phyloP scores from a whole-genome alignment of 2,329 filamentous ascomycete species.

The Cladosporium oxysporum region DNA sequence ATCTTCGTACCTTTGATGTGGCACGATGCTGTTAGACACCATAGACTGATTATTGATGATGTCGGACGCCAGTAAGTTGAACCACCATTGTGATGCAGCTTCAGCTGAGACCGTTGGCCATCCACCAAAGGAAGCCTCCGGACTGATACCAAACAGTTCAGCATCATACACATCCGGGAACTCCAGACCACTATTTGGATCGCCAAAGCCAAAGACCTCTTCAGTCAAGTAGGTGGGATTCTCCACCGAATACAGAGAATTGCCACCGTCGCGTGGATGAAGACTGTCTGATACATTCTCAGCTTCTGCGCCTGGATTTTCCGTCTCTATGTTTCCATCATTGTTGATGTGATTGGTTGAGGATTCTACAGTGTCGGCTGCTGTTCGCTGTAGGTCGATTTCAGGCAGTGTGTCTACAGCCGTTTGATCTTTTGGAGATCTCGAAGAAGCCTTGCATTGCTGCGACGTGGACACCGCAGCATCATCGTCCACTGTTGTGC shows the following conservation, averaged over 20 bases:
- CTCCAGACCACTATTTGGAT: background rate
- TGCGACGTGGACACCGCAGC: background rate
- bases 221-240: background rate
- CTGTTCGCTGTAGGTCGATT: background rate
- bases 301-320: background rate
- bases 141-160: slow-evolving; percentile 21
- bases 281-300: background rate
- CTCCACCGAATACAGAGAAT: slow-evolving; percentile 11
- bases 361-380: background rate
- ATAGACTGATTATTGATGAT: slow-evolving; percentile 34
- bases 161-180: slow-evolving; percentile 12
- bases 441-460: background rate
- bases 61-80: slow-evolving; percentile 47
- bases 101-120: slow-evolving; percentile 42
- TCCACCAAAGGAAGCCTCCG: slow-evolving; percentile 23
- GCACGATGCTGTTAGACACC: background rate
- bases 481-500: background rate
- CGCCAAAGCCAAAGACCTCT: background rate
- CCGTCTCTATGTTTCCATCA: background rate
- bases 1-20: background rate
- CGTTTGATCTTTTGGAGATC: background rate
- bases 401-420: background rate
- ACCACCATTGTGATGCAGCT: slow-evolving; percentile 47
- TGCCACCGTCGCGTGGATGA: background rate
- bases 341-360: background rate